phyloP scores from a whole-genome alignment of 1,284 basidiomycete species.

The Trichosporon coremiiforme region DNA sequence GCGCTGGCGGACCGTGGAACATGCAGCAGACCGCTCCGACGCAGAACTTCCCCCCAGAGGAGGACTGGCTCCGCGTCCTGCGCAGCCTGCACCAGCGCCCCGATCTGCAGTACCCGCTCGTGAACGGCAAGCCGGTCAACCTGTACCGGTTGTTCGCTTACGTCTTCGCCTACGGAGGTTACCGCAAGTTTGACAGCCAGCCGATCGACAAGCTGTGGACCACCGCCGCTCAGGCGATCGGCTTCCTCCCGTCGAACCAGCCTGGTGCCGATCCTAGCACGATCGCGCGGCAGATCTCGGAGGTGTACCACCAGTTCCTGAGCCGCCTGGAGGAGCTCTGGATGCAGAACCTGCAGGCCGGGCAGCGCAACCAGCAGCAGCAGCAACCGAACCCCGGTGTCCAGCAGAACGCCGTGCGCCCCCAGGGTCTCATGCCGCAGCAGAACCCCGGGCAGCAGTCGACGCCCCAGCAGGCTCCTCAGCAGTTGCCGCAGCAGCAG shows the following conservation, averaged over 20 bases:
- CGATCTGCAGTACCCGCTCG: conserved; percentile 26
- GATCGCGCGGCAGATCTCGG: conserved; percentile 27
- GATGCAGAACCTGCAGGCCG: conserved; percentile 24
- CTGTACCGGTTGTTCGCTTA: conserved; percentile 30
- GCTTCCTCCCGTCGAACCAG: conserved; percentile 19
- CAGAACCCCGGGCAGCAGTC: conserved; percentile 20
- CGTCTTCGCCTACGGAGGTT: conserved; percentile 29
- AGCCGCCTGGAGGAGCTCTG: conserved; percentile 28
- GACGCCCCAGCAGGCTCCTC: conserved; percentile 17
- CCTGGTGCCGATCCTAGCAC: conserved; percentile 20
- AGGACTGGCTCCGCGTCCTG: conserved; percentile 27
- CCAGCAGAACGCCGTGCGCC: background rate
- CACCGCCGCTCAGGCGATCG: conserved; percentile 22
- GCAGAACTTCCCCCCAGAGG: conserved; percentile 22
- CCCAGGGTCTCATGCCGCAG: conserved; percentile 2
- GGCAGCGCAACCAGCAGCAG: conserved; percentile 4
- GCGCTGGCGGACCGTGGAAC: conserved; percentile 16
- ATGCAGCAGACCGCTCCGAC: conserved; percentile 2
- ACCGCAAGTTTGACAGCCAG: conserved; percentile 28
- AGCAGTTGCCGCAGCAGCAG: conserved; percentile 25
- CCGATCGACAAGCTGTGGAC: conserved; percentile 31
- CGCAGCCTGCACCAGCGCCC: conserved; percentile 26
- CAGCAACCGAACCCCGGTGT: background rate
- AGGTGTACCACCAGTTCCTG: conserved; percentile 28
- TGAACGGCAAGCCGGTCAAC: conserved; percentile 30